Evolutionary conservation across 495 filamentous ascomycete species (phyloP), one percentile per base, ranked within the genome.

Genomic region (Penicillium egyptiacum): DNA sequence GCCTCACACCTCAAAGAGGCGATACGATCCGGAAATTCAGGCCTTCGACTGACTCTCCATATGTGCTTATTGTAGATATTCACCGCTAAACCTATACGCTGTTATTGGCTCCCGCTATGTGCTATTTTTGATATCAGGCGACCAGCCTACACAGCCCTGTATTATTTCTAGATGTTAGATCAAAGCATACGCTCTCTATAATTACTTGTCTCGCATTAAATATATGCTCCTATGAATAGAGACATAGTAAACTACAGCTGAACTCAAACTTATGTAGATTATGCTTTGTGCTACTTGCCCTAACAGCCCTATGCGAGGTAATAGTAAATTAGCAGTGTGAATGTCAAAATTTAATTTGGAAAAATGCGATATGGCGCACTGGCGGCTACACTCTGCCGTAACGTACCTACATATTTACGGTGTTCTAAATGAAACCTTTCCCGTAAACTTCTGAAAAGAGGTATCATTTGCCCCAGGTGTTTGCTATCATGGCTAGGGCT

Each of bases 91-190:
- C 8, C 8, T 5, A 26, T 10, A 39, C 37, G 20, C 17, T n/a
- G 19, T 40, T 31, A 31, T 20, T 53, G 50, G 35, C 26, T 17
- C n/a, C 35, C 17, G 10, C n/a, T 39, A 22, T 20, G 22, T 20
- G 31, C 30, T 33, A n/a, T 26, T 9, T 51, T 25, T 40, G 22
- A 26, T n/a, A 42, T 33, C 23, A 43, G 50, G 50, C 50, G 39
- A 22, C 39, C 37, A 31, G 17, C 9, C 14, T 30, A 41, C 39
- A 53, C 26, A 52, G 50, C 16, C 22, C 11, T 43, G 14, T 8
- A 50, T 14, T 37, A 30, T 30, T 48, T 48, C 19, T 33, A 14
- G 45, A n/a, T 39, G 9, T 39, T 8, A 39, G n/a, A 17, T 4
- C 16, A 33, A 28, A 2, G 7, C 14, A 39, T 39, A n/a, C 8